A percentile compares a stretch with the other conserved stretches of the same genome.
Evolutionary conservation across 169 alveolate species (phyloP).

Genomic region (Eimeria maxima): DNA sequence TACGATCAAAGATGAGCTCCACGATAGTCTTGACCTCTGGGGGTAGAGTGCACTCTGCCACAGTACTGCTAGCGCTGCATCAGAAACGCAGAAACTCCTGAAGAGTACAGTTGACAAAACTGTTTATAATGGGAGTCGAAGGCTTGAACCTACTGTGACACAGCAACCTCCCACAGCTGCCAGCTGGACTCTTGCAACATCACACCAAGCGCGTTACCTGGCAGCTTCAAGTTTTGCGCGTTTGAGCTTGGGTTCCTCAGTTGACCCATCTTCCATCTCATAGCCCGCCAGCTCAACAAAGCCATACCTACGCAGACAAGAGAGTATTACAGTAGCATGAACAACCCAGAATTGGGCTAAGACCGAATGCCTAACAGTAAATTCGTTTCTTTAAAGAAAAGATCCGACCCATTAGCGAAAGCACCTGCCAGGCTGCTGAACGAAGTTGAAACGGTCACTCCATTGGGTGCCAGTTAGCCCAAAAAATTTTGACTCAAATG

Average conservation of each 20-base stretch:
- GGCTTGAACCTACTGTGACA: background rate
- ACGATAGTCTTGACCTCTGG: conserved; percentile 69
- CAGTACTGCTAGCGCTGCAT: conserved; percentile 68
- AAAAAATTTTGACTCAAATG: conserved; percentile 76
- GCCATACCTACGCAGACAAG: conserved; percentile 29
- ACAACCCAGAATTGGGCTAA: background rate
- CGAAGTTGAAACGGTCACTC: conserved; percentile 66
- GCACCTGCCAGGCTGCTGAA: conserved; percentile 84
- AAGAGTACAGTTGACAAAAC: background rate
- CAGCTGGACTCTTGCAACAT: background rate
- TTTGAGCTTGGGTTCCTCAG: conserved; percentile 32
- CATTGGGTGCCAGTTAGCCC: conserved; percentile 79
- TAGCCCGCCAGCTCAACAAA: conserved; percentile 75
- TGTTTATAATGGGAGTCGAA: background rate
- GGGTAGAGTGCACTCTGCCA: conserved; percentile 64
- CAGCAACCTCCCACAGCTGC: background rate
- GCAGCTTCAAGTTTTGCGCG: conserved; percentile 66
- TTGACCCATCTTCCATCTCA: conserved; percentile 24
- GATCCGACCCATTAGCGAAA: background rate
- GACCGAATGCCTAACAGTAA: background rate
- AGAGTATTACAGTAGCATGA: background rate
- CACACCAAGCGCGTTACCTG: background rate
- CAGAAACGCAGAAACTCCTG: background rate
- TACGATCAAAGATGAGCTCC: conserved; percentile 77
- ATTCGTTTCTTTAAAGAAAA: background rate